Evolutionary conservation across 2,329 filamentous ascomycete species (phyloP), one percentile per base, ranked within the genome.

Genomic region (Xylariaceae sp.): DNA sequence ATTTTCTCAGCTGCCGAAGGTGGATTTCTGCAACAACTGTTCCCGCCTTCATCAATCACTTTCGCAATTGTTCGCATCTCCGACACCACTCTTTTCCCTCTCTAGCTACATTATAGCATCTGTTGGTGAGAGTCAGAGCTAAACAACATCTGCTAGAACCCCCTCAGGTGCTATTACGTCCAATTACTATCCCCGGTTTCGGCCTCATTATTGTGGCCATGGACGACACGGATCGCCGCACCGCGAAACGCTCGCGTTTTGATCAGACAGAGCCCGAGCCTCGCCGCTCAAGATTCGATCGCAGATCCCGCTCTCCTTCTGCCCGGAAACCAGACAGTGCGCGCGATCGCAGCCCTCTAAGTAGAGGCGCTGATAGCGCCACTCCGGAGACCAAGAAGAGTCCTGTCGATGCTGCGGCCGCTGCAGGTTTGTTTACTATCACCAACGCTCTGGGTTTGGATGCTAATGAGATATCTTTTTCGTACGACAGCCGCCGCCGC

Each of bases 261-360:
- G 92, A 97, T 70, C 89, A 95, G 72, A 94, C 85, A 46, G 89
- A 92, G 70, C 85, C 88, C 4, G 89, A 94, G 67, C 84, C 87
- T 54, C 86, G 85, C 64, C 68, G 80, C 43, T 95, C 91, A 48
- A 84, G 91, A 69, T 96, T 96, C 72, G 92, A 96, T 73, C 85
- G 91, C 65, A 87, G 94, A 65, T 97, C 94, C 55, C 87, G 90
- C 62, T 96, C 91, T 34, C 91, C 91, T 27, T 80, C 83, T 30
- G 73, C 79, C 30, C 80, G 83, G 66, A 82, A 85, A 63, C 77
- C 83, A 30, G 89, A 95, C 59, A 74, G 81, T 45, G 76, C 80
- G 63, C 85, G 92, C 69, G 90, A 89, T 65, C 88, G 92, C 64
- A 96, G 91, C 70, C 91, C 91, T 26, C 70, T 91, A 54, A 65